Evolutionary conservation across 768 basidiomycete genomes (phyloP).

Genomic region (Phlebiopsis gigantea): DNA sequence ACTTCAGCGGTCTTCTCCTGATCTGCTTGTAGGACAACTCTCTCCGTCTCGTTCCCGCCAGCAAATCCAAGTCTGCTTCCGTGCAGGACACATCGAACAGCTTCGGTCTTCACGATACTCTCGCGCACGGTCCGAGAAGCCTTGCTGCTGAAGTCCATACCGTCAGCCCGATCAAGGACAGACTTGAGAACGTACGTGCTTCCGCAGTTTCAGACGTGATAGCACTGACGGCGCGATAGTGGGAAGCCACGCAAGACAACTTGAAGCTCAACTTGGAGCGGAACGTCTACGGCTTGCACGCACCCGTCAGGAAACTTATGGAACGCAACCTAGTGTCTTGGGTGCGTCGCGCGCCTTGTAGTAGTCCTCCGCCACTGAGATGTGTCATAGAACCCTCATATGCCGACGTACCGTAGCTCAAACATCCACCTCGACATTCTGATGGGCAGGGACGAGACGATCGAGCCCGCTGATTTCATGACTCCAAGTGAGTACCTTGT

Average conservation of each 20-base stretch:
- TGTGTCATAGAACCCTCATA: conserved; percentile 50
- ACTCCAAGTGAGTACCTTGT: conserved; percentile 42
- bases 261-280: conserved; percentile 80
- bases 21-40: conserved; percentile 38
- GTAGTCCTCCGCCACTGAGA: not conserved
- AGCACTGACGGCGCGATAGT: conserved; percentile 41
- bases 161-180: conserved; percentile 53
- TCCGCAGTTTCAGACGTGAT: not conserved
- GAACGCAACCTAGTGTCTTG: conserved; percentile 81
- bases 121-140: conserved; percentile 79
- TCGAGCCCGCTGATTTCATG: conserved; percentile 80
- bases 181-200: conserved; percentile 69
- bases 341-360: conserved; percentile 37
- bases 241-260: conserved; percentile 91
- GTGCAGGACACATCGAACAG: conserved; percentile 63
- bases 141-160: conserved; percentile 71
- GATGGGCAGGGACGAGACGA: conserved; percentile 84
- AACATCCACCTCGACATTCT: conserved; percentile 91
- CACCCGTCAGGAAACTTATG: conserved; percentile 89
- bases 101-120: conserved; percentile 83
- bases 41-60: conserved; percentile 58
- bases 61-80: conserved; percentile 53
- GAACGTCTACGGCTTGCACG: conserved; percentile 79
- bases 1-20: not conserved
- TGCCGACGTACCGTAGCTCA: conserved; percentile 57